Base-by-base conservation (phyloP, 768 basidiomycete species). In the Agaricus subrufescens region DNA sequence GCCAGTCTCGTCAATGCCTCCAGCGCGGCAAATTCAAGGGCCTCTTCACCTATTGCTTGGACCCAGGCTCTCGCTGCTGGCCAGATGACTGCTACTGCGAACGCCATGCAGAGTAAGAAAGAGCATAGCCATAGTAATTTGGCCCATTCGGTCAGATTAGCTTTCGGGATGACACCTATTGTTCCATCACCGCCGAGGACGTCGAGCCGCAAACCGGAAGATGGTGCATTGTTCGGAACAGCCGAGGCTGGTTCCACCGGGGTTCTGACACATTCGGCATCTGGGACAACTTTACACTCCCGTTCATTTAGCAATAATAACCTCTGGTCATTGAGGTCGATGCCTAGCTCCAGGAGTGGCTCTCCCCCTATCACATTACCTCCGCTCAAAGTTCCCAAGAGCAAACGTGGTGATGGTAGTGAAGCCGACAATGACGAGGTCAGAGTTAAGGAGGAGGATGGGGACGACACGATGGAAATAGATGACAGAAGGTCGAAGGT, bases 121-220 rank as follows among this genome's bases (percentile, higher is more conserved):
- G 40, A 62, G 48, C 62, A 70, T 29, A 73, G 72, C 39, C 81
- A 85, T 57, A 79, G 82, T 57, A 84, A 89, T 64, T 80, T 95
- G 38, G 91, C 89, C 3, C 89, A 91, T 65, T 90, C 87, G 0
- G 87, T 96, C 25, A 84, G 90, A 39, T 77, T 86, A 31, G 94
- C 93, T 47, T 97, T 97, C 61, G 91, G 89, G 3, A 95, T 94
- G 90, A 94, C 93, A 5, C 91, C 91, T 0, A 91, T 93, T 39
- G 79, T 80, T 23, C 62, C 69, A 11, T 69, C 75, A 3, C 69
- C 73, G 39, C 69, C 70, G 34, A 78, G 74, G 55, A 69, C 70
- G 23, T 71, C 76, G 68, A 71, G 58, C 71, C 65, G 57, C 53
- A 65, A 60, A 14, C 60, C 19, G 57, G 54, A 27, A 30, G 61